These are phyloP conservation scores for Calophaca sinica DNA, from an alignment of 306 rosid genomes.

Conservation along the genomic window DNA sequence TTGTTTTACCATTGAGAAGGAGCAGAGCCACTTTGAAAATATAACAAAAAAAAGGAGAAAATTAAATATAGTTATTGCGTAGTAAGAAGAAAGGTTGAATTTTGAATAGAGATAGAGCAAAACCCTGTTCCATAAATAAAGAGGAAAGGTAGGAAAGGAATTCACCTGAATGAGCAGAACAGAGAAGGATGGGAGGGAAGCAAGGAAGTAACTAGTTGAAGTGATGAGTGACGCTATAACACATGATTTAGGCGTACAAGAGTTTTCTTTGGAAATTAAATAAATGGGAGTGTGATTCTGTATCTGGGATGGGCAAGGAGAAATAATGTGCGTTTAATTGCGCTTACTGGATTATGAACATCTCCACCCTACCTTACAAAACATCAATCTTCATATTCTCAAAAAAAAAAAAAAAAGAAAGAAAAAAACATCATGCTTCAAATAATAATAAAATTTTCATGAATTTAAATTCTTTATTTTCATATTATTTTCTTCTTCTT, in stretches of 20 bases:
- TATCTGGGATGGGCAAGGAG: not conserved
- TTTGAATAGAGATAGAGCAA: too few species aligned
- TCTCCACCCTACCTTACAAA: not conserved
- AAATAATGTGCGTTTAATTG: not conserved
- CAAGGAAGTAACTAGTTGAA: not conserved
- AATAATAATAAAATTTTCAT: too few species aligned
- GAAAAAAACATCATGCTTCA: too few species aligned
- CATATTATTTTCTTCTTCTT: not conserved
- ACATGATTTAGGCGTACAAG: not conserved
- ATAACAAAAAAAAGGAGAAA: too few species aligned
- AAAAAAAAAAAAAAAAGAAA: too few species aligned
- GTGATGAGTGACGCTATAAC: not conserved
- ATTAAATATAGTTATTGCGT: too few species aligned
- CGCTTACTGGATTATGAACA: not conserved
- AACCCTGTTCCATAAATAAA: too few species aligned
- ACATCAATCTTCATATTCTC: too few species aligned
- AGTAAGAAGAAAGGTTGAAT: too few species aligned
- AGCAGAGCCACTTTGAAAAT: too few species aligned
- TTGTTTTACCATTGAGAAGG: too few species aligned
- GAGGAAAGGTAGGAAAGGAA: not conserved
- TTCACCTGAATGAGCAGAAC: slow-evolving; percentile 39
- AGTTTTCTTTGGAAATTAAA: not conserved
- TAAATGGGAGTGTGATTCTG: not conserved
- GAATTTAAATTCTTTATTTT: not conserved
- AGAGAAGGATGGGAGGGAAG: not conserved